Evolutionary conservation across 371 early-diverging fungal species (phyloP).

Genomic region (Furculomyces boomerangus): DNA sequence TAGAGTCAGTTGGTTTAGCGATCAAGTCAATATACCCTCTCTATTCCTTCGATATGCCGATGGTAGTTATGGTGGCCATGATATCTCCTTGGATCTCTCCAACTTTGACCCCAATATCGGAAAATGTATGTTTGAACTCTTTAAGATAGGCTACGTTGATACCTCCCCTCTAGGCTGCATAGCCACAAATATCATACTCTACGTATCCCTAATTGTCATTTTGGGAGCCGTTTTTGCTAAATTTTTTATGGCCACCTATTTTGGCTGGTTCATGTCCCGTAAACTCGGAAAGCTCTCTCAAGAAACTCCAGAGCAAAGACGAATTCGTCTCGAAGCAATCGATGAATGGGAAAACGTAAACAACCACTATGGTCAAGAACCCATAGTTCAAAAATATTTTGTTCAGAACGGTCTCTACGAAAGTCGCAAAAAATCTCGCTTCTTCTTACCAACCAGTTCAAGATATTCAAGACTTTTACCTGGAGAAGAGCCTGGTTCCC

Average conservation of each 20-base stretch:
- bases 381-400: slow-evolving; percentile 16
- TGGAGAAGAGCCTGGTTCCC: slow-evolving; percentile 24
- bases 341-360: slow-evolving; percentile 42
- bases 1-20: slow-evolving; percentile 26
- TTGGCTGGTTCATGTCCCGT: slow-evolving; percentile 63
- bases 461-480: slow-evolving; percentile 26
- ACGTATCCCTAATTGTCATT: slow-evolving; percentile 56
- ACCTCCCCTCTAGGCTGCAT: slow-evolving; percentile 57
- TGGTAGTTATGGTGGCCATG: slow-evolving; percentile 30
- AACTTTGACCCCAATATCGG: slow-evolving; percentile 29
- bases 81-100: slow-evolving; percentile 38
- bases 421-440: slow-evolving; percentile 16
- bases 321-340: slow-evolving; percentile 30
- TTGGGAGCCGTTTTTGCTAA: slow-evolving; percentile 58
- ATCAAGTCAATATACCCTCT: slow-evolving; percentile 15
- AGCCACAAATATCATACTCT: slow-evolving; percentile 52
- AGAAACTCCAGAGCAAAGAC: slow-evolving; percentile 39
- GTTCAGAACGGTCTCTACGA: slow-evolving; percentile 7
- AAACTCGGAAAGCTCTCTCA: slow-evolving; percentile 49
- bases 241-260: slow-evolving; percentile 62
- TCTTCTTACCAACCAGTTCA: slow-evolving; percentile 22
- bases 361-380: slow-evolving; percentile 31
- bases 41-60: slow-evolving; percentile 20
- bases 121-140: slow-evolving; percentile 43
- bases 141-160: slow-evolving; percentile 61